Conservation (phyloP, 495 filamentous ascomycete species). For the Neurospora sp. region DNA sequence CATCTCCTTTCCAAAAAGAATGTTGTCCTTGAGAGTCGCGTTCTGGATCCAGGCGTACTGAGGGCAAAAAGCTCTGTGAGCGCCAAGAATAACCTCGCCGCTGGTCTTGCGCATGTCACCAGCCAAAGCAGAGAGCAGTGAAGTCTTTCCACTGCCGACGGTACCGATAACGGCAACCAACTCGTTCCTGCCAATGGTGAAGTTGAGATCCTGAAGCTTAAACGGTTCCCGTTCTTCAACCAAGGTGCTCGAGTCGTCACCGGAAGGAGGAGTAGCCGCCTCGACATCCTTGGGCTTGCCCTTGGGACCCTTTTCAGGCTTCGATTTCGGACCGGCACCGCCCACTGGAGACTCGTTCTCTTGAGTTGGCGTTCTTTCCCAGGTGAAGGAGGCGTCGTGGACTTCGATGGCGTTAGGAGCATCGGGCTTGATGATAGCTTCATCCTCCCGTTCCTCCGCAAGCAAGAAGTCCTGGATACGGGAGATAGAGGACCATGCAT, state of each 20-base stretch:
- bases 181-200: constrained; percentile 70
- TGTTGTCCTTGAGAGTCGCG: constrained; percentile 73
- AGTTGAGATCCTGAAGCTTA: constrained; percentile 60
- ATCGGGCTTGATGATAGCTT: constrained; percentile 51
- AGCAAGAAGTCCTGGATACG: constrained; percentile 81
- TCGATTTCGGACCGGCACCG: constrained; percentile 21
- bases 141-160: constrained; percentile 88
- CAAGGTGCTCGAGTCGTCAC: constrained; percentile 44
- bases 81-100: constrained; percentile 64
- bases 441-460: constrained; percentile 75
- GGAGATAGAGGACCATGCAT: constrained; percentile 74
- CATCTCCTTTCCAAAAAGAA: constrained; percentile 78
- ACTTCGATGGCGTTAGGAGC: constrained; percentile 61
- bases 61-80: constrained; percentile 77
- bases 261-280: constrained; percentile 6
- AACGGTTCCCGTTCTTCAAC: constrained; percentile 62
- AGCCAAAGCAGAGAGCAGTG: constrained; percentile 77
- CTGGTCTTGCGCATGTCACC: constrained; percentile 84
- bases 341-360: constrained; percentile 36
- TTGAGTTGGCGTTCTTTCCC: constrained; percentile 69
- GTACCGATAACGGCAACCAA: constrained; percentile 83
- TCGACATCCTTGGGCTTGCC: constrained; percentile 20
- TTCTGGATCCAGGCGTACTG: constrained; percentile 99
- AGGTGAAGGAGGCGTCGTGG: constrained; percentile 72
- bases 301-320: constrained; percentile 33